These are phyloP conservation scores for Aspergillus sp. DNA, from an alignment of 2,329 filamentous ascomycete species.

Conservation along the genomic window DNA sequence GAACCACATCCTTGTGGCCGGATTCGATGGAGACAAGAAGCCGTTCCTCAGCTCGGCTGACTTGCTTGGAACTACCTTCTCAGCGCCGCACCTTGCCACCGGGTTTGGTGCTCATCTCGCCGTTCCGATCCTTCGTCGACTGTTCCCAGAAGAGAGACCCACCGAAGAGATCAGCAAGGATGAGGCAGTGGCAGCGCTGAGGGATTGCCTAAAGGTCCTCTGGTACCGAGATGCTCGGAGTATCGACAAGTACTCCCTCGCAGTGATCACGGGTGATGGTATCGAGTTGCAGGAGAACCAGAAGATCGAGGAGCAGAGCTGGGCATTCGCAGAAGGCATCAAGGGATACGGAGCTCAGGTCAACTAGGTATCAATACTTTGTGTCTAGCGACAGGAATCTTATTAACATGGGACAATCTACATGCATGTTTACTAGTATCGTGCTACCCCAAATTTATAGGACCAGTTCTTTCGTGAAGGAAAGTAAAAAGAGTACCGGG, in stretches of 20 bases:
- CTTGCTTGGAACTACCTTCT: constrained; percentile 89
- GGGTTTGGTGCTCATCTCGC: constrained; percentile 93
- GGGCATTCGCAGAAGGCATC: constrained; percentile 95
- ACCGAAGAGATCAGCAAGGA: constrained; percentile 72
- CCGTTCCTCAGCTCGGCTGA: constrained; percentile 93
- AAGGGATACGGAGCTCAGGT: constrained; percentile 89
- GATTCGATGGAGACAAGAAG: constrained; percentile 73
- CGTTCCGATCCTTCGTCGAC: constrained; percentile 81
- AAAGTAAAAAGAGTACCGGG: not conserved
- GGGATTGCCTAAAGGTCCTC: constrained; percentile 97
- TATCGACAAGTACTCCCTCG: constrained; percentile 87
- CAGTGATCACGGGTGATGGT: constrained; percentile 84
- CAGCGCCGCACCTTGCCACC: constrained; percentile 82
- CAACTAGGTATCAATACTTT: constrained; percentile 42
- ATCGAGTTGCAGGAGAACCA: constrained; percentile 81
- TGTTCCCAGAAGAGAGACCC: constrained; percentile 80
- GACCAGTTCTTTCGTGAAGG: not conserved
- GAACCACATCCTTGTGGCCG: constrained; percentile 92
- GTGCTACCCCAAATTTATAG: not conserved
- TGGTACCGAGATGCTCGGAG: constrained; percentile 96
- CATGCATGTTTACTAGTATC: not conserved
- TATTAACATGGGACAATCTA: constrained; percentile 29
- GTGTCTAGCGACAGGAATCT: constrained; percentile 20
- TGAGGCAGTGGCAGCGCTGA: constrained; percentile 74
- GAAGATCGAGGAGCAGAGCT: constrained; percentile 92